Evolutionary conservation across 1,284 basidiomycete species (phyloP), one percentile per base, ranked within the genome.

Genomic region (Mycena citricolor): DNA sequence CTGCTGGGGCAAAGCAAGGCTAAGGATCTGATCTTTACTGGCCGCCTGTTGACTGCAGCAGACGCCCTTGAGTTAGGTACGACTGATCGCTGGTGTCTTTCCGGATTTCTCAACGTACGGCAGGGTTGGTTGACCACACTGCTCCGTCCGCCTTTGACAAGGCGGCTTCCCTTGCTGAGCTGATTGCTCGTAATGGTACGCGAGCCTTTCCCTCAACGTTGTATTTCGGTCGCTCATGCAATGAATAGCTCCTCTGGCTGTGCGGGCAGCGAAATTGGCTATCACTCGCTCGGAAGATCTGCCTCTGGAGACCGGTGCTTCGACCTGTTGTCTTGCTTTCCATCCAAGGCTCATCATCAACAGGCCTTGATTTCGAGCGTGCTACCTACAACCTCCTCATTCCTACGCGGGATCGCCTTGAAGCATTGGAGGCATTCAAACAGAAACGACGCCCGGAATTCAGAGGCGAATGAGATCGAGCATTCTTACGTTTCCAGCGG

Each of bases 21-120:
- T 5, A 97, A 97, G 64, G 89, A 94, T 57, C 69, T 94, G 29
- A 88, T 94, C 45, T 93, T 86, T 61, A 90, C 88, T 2, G 86
- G 84, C 6, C 74, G 81, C 6, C 67, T 77, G 42, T 62, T 94
- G 39, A 74, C 70, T 16, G 83, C 83, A 0, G 43, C 63, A 2
- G 82, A 97, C 59, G 92, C 93, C 4, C 67, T 81, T 44, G 74
- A 84, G 24, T 83, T 81, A 67, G 94, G 92, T 90, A 57, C 29
- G 73, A 46, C 19, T 39, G 23, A 4, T 13, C 24, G 12, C 32
- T 21, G 11, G 10, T 10, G 14, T 31, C 13, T 2, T 42, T 23
- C 7, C 19, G n/a, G 33, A 23, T 11, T 20, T 3, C 20, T 42
- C 42, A 14, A 17, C 13, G 14, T 34, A 34, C 29, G 30, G 2